Conservation (phyloP, 2,329 filamentous ascomycete species). For the Capronia americana region DNA sequence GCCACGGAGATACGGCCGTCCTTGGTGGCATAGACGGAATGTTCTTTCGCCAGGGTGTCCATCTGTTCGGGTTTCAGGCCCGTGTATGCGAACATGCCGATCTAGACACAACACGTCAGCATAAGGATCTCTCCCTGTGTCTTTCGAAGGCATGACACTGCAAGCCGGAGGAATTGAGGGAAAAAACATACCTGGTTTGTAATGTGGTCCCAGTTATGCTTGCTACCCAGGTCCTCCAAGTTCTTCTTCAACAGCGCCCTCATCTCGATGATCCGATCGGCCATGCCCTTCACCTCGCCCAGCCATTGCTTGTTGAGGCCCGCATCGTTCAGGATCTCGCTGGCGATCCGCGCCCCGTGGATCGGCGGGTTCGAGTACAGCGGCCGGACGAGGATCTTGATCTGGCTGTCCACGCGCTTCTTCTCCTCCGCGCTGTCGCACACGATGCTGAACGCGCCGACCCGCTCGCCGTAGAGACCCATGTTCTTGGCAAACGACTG, state of each 20-base stretch:
- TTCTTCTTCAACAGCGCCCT: constrained; percentile 91
- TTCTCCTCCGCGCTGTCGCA: constrained; percentile 85
- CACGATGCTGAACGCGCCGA: constrained; percentile 94
- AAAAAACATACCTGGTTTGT: constrained; percentile 70
- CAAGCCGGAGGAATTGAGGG: no score
- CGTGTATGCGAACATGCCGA: constrained; percentile 99
- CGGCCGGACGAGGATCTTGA: constrained; percentile 97
- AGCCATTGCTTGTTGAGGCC: constrained; percentile 93
- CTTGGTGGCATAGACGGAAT: constrained; percentile 97
- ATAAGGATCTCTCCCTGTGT: neutral
- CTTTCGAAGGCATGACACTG: neutral
- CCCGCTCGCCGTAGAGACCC: constrained; percentile 98
- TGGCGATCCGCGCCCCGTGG: constrained; percentile 92
- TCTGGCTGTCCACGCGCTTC: constrained; percentile 93
- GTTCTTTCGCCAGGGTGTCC: constrained; percentile 88
- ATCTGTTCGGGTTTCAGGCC: constrained; percentile 90
- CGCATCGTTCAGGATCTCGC: constrained; percentile 86
- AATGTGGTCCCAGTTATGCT: constrained; percentile 99
- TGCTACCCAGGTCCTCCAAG: constrained; percentile 91
- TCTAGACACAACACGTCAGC: constrained; percentile 55
- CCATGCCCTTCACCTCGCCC: constrained; percentile 96
- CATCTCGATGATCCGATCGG: constrained; percentile 99
- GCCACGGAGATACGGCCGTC: constrained; percentile 60
- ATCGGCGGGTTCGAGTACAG: constrained; percentile 98
- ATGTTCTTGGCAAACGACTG: constrained; percentile 99